Base-by-base conservation (phyloP, 345 rosid genomes). In the Arabidopsis thaliana region DNA sequence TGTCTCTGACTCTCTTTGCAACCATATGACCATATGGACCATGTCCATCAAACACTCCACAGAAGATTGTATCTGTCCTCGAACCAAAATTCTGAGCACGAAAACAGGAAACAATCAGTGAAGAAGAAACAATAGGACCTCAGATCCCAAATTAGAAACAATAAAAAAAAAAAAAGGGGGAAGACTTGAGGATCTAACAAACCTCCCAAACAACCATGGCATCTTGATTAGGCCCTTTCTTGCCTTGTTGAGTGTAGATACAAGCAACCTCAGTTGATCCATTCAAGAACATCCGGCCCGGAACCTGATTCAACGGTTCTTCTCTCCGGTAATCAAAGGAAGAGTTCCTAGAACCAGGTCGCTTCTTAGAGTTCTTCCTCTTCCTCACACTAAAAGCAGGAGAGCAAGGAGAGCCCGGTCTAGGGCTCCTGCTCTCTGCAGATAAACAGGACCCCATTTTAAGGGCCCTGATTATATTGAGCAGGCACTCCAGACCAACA, bases 141-240 rank as follows among this genome's bases (percentile, higher is more conserved):
- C 13, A 51, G 11, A 41, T 14, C 6, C 76, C 40, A 1, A 51
- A 13, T 13, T 14, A 28, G 14, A n/a, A 61, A 23, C 41, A 25
- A 56, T 6, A 22, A 0, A 14, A 41, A 56, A 40, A 56, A 40
- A 30, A 41, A 56, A 40, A 16, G 20, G 20, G 30, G 38, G 22
- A 33, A 20, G 50, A 53, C 0, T 33, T 42, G 0, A 1, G 56
- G 22, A 46, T 53, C 23, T 3, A 65, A 73, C 90, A 75, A 64
- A 95, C 97, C 99, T 92, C 99, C 99, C 99, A 95, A 75, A 90
- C 98, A 77, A 95, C 74, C 97, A 95, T 95, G 63, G 99, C 99
- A 78, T 95, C 99, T 81, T 95, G 99, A 77, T 95, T 95, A 70
- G 93, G 85, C n/a, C 99, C 99, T 78, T 95, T 95, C 92, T 79